Evolutionary conservation across 139 green algal species (phyloP), one percentile per base, ranked within the genome.

Genomic region (Nannochloris sp.): DNA sequence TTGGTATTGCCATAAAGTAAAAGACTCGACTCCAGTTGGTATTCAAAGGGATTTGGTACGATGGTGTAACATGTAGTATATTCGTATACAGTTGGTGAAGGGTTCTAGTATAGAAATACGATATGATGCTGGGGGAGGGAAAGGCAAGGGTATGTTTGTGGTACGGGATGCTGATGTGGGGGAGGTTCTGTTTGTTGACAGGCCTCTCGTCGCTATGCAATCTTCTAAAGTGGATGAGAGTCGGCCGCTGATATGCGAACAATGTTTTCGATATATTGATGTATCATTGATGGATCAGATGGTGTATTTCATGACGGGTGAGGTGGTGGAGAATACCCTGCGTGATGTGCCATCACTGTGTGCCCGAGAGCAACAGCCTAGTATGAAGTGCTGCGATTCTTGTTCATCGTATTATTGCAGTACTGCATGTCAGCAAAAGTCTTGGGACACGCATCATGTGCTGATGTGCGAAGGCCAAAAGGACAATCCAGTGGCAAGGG

Each of bases 61-160:
- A 23, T 23, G 20, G 0, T 23, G 20, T 23, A 23, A 23, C 20
- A 23, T 23, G 20, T 2, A 12, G 9, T 40, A 3, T 0, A 11
- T 40, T 40, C 11, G 0, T 3, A 12, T 53, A 10, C 14, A 53
- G 46, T 28, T 53, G 17, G 46, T 53, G 3, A 11, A 53, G n/a
- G 46, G 46, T 25, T 53, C n/a, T 23, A 53, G n/a, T 14, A 53
- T 53, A 20, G 46, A 53, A 23, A 53, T 53, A 20, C 16, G 46
- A 53, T 26, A 53, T 53, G 14, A 53, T 2, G 46, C 46, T 14
- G 46, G 46, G 12, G 9, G n/a, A 20, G 46, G 46, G 17, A 64
- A 64, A 59, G 60, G 60, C 33, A 66, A 66, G 36, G 60, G 60
- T 11, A 14, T 66, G 5, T 66, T 66, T 66, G 60, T 31, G 20